Conservation (phyloP, 2,329 filamentous ascomycete species). For the Rasamsonia emersonii region DNA sequence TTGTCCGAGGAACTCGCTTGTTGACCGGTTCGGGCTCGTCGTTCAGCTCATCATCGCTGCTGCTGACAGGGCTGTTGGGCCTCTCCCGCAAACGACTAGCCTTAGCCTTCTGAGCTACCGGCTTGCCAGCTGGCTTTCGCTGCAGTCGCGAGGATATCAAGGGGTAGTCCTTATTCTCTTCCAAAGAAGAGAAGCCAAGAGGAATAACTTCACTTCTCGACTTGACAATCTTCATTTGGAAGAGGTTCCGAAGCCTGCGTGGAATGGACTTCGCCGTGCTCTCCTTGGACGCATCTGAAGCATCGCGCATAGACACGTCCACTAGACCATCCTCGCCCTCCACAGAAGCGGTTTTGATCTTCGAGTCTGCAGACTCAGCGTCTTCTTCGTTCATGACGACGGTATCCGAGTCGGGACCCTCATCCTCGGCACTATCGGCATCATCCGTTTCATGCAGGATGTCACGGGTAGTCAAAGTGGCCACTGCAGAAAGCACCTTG, state of each 20-base stretch:
- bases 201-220: constrained; percentile 52
- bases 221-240: constrained; percentile 62
- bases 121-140: constrained; percentile 12
- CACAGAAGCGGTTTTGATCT: constrained; percentile 68
- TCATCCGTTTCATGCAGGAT: constrained; percentile 50
- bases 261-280: constrained; percentile 40
- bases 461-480: constrained; percentile 64
- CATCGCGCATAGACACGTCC: constrained; percentile 76
- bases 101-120: constrained; percentile 12
- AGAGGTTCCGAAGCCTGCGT: constrained; percentile 59
- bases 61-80: constrained; percentile 19
- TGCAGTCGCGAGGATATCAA: constrained; percentile 42
- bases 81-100: constrained; percentile 8
- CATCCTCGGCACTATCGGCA: constrained; percentile 44
- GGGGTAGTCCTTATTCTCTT: constrained; percentile 51
- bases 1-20: constrained; percentile 6
- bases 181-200: constrained; percentile 58
- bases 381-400: constrained; percentile 55
- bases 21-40: constrained; percentile 12
- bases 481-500: constrained; percentile 69
- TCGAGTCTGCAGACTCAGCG: constrained; percentile 58
- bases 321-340: constrained; percentile 87
- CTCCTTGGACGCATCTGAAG: constrained; percentile 14
- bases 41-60: constrained; percentile 24
- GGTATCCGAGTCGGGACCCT: constrained; percentile 50